A percentile compares a stretch with the other conserved stretches of the same genome.
These are phyloP conservation scores for Aegilops longissima DNA, from an alignment of 176 grass and related monocot species.

Conservation along the genomic window DNA sequence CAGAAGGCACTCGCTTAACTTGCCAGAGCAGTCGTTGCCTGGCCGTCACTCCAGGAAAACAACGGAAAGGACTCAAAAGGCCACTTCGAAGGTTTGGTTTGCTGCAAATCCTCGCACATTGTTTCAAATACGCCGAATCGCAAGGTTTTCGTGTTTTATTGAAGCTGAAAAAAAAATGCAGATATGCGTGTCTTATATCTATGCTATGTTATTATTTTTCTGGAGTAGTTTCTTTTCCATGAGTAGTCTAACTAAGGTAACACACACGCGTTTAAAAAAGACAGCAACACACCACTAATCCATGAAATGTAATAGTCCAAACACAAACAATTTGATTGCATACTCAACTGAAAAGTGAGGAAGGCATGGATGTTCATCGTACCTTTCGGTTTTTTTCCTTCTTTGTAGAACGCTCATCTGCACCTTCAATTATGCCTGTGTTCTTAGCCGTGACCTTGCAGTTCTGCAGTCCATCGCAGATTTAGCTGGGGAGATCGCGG, in stretches of 20 bases:
- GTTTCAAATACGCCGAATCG: background rate
- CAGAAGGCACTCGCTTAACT: slow-evolving; percentile 52
- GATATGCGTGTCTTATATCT: background rate
- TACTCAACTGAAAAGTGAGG: background rate
- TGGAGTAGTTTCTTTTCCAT: background rate
- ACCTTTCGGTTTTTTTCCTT: background rate
- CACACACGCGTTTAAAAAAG: background rate
- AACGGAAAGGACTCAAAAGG: slow-evolving; percentile 30
- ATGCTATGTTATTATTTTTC: background rate
- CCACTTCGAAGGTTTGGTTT: slow-evolving; percentile 52
- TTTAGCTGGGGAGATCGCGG: slow-evolving; percentile 83
- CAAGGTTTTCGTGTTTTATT: background rate
- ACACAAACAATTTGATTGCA: background rate
- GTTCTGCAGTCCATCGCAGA: slow-evolving; percentile 58
- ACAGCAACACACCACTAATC: background rate
- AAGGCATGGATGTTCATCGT: background rate
- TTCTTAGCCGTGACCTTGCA: slow-evolving; percentile 43
- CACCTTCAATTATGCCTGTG: background rate
- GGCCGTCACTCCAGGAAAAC: slow-evolving; percentile 27
- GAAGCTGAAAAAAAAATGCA: background rate
- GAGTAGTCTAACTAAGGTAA: background rate
- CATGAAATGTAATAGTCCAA: background rate
- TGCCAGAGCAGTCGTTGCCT: slow-evolving; percentile 27
- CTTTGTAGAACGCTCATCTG: background rate
- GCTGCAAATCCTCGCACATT: background rate